A percentile compares a stretch with the other conserved stretches of the same genome.
Evolutionary conservation across 305 asterid species (phyloP).

Genomic region (Fraxinus albicans): DNA sequence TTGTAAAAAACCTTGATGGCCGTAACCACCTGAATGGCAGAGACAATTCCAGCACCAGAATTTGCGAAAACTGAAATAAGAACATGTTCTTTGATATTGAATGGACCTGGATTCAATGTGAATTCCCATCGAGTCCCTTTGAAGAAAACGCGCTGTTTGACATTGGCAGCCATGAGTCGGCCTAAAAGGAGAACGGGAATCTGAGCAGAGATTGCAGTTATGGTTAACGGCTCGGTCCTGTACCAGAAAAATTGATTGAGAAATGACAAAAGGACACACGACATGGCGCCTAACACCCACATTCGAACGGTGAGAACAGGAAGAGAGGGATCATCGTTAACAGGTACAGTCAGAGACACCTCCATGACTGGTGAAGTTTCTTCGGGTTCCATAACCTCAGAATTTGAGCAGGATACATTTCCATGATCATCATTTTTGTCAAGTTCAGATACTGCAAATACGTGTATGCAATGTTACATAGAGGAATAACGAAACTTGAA

Average conservation of each 20-base stretch:
- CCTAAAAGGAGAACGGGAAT: constrained; percentile 87
- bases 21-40: constrained; percentile 75
- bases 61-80: constrained; percentile 82
- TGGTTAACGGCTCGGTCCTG: constrained; percentile 73
- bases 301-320: constrained; percentile 78
- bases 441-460: constrained; percentile 28
- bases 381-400: constrained; percentile 15
- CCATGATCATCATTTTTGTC: neutral
- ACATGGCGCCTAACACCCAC: constrained; percentile 78
- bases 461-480: neutral
- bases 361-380: constrained; percentile 51
- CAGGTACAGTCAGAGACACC: constrained; percentile 71
- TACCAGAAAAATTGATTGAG: constrained; percentile 93
- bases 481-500: neutral
- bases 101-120: constrained; percentile 75
- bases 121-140: constrained; percentile 65
- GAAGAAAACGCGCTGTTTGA: constrained; percentile 53
- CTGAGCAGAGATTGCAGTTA: constrained; percentile 84
- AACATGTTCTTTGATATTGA: constrained; percentile 86
- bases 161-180: constrained; percentile 80
- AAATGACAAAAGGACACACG: constrained; percentile 67
- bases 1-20: constrained; percentile 69
- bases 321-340: constrained; percentile 59
- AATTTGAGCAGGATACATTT: neutral
- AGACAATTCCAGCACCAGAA: constrained; percentile 83